Percentiles rank a stretch among this genome's conserved stretches.
Evolutionary conservation across 2,329 filamentous ascomycete species (phyloP).

Genomic region (Penicillium occitanis): DNA sequence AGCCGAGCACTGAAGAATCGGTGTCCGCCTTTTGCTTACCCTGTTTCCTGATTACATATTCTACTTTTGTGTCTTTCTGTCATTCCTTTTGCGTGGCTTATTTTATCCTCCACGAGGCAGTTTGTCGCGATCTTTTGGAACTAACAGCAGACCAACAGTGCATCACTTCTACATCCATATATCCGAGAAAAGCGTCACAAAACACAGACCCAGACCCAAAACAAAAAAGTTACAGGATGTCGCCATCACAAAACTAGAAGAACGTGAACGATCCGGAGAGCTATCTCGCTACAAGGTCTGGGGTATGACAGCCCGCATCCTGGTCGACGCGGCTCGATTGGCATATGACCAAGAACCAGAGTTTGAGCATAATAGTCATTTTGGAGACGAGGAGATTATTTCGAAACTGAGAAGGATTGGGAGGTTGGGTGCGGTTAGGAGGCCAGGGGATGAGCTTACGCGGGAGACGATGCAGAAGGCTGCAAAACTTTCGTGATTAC

Average conservation of each 20-base stretch:
- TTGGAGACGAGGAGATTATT: conserved; percentile 68
- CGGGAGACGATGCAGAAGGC: conserved; percentile 53
- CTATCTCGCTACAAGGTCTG: conserved; percentile 75
- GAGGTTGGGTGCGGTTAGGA: conserved; percentile 53
- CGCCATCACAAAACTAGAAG: conserved; percentile 43
- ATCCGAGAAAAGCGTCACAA: conserved; percentile 66
- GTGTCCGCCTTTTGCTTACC: background rate
- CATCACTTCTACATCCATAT: conserved; percentile 92
- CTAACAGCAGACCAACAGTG: conserved; percentile 49
- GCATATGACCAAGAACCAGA: conserved; percentile 81
- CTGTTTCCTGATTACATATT: background rate
- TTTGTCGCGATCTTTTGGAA: conserved; percentile 1
- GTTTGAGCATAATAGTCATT: conserved; percentile 70
- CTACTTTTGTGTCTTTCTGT: too few relatives aligned
- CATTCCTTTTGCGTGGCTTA: background rate
- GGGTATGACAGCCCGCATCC: conserved; percentile 89
- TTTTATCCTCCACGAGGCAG: background rate
- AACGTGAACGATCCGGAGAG: conserved; percentile 48
- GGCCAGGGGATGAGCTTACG: conserved; percentile 54
- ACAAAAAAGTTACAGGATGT: conserved; percentile 37
- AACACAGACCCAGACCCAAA: conserved; percentile 44
- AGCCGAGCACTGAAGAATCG: background rate
- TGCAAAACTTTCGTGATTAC: conserved; percentile 45
- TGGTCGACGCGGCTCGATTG: conserved; percentile 82
- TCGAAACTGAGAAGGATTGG: conserved; percentile 56